Base-by-base conservation (phyloP, 1,284 basidiomycete species). In the Cryptococcus sp. region DNA sequence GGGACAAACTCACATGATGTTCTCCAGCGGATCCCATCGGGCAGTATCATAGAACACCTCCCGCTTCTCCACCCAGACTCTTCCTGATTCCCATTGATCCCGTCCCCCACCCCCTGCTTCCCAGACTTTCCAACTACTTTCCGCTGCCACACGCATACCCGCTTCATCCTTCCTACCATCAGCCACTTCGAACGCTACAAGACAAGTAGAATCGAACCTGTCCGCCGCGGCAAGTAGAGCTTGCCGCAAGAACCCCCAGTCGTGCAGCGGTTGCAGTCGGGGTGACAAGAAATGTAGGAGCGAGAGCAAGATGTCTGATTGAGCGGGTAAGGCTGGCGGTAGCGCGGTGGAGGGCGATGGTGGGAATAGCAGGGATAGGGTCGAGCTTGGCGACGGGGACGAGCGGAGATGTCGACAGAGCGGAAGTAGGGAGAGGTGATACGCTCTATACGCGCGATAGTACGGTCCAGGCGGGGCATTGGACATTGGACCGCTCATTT, bases 11-110 rank as follows among this genome's bases (percentile, higher is more conserved):
- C 74, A 90, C 88, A 87, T 88, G 71, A 94, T 86, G 77, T 96
- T 96, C 61, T 88, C 86, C 41, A 88, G 71, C 0, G 93, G 85
- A 66, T 89, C 85, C 87, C 91, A 94, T 51, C 83, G 82, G 3
- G 83, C 85, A 58, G 86, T 85, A 69, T 91, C 88, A 75, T 94
- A 96, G 71, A 97, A 92, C n/a, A 96, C 86, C 73, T 94, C 91
- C 31, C 89, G 81, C 79, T 95, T 95, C 78, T 97, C 93, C 1
- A 90, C 87, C 90, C 94, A 97, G 19, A 93, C 87, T 55, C 89
- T 86, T 0, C 90, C 91, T 81, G 93, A 86, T 74, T 94, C 92
- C 91, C 91, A 94, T 61, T 91, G 89, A n/a, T 80, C 75, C 31
- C 74, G 46, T 0, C 65, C 50, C 3, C 75, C 73, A 17, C 75